Evolutionary conservation across 257 asterid species (phyloP).

Genomic region (Avicennia marina): DNA sequence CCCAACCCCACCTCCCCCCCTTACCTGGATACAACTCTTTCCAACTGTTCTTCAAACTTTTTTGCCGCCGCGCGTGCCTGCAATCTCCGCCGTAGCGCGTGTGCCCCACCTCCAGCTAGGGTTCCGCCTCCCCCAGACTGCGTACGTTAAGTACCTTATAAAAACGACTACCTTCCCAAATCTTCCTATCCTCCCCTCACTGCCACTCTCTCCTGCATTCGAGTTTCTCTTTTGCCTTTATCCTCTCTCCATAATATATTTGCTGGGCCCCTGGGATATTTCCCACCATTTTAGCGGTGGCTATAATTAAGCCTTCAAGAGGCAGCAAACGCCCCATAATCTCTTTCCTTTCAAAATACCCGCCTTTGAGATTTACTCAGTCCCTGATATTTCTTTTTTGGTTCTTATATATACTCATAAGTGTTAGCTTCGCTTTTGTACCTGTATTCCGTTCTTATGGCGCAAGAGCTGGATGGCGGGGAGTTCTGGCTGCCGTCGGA

Average conservation of each 20-base stretch:
- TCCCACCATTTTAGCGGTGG: slow-evolving; percentile 16
- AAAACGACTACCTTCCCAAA: slow-evolving; percentile 15
- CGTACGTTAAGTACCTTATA: neutral
- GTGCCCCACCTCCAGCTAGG: slow-evolving; percentile 14
- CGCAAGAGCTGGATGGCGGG: slow-evolving; percentile 39
- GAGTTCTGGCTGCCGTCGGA: slow-evolving; percentile 55
- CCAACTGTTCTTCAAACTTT: slow-evolving; percentile 33
- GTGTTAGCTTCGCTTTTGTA: neutral
- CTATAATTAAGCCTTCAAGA: slow-evolving; percentile 36
- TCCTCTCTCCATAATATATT: slow-evolving; percentile 6
- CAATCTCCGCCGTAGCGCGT: slow-evolving; percentile 28
- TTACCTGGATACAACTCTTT: slow-evolving; percentile 50
- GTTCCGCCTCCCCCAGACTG: slow-evolving; percentile 7
- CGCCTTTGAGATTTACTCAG: slow-evolving; percentile 2
- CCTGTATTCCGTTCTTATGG: slow-evolving; percentile 18
- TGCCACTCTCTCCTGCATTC: neutral
- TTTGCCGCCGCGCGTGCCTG: slow-evolving; percentile 36
- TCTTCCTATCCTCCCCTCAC: slow-evolving; percentile 6
- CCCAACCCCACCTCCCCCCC: slow-evolving; percentile 20
- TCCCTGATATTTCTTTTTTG: neutral
- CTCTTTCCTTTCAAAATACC: slow-evolving; percentile 16
- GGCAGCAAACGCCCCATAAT: slow-evolving; percentile 23
- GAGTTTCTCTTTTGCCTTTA: neutral
- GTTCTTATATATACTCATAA: neutral
- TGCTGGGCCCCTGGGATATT: slow-evolving; percentile 23